Conservation (phyloP, 1,139 yeast genomes). For the Debaryomyces udenii region DNA sequence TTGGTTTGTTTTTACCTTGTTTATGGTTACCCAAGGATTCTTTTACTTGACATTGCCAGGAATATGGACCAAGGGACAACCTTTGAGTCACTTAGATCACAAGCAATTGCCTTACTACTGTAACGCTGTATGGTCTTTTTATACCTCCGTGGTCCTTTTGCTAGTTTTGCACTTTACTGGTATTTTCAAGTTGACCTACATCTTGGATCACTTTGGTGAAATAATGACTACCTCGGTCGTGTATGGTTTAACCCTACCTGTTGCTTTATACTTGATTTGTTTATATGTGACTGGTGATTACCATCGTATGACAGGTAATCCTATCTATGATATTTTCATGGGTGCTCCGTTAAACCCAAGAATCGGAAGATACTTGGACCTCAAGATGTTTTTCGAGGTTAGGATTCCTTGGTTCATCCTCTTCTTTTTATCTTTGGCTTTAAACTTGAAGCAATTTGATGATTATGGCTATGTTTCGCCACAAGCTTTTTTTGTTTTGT, state of each 20-base stretch:
- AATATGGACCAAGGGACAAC: constrained; percentile 92
- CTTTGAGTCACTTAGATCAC: constrained; percentile 76
- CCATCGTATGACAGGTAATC: constrained; percentile 91
- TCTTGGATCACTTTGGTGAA: constrained; percentile 83
- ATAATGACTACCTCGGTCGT: constrained; percentile 90
- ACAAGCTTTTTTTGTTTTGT: constrained; percentile 71
- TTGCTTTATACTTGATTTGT: constrained; percentile 65
- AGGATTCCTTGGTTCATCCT: constrained; percentile 96
- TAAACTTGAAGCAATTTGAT: constrained; percentile 78
- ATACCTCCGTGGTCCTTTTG: constrained; percentile 62
- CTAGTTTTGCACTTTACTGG: constrained; percentile 72
- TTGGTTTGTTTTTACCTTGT: constrained; percentile 71
- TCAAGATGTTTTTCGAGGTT: constrained; percentile 96
- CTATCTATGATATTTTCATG: constrained; percentile 89
- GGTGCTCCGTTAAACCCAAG: constrained; percentile 98
- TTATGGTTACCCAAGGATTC: constrained; percentile 67
- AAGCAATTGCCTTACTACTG: constrained; percentile 89
- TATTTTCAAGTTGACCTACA: constrained; percentile 67
- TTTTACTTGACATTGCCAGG: constrained; percentile 93
- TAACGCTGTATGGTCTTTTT: constrained; percentile 86
- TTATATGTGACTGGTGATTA: constrained; percentile 68
- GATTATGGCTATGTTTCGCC: constrained; percentile 77
- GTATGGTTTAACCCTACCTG: constrained; percentile 70
- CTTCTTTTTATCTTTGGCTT: constrained; percentile 74
- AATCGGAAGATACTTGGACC: constrained; percentile 80